A percentile compares a stretch with the other conserved stretches of the same genome.
Conservation (phyloP, 1,284 basidiomycete genomes). For the Gomphus bonarii region DNA sequence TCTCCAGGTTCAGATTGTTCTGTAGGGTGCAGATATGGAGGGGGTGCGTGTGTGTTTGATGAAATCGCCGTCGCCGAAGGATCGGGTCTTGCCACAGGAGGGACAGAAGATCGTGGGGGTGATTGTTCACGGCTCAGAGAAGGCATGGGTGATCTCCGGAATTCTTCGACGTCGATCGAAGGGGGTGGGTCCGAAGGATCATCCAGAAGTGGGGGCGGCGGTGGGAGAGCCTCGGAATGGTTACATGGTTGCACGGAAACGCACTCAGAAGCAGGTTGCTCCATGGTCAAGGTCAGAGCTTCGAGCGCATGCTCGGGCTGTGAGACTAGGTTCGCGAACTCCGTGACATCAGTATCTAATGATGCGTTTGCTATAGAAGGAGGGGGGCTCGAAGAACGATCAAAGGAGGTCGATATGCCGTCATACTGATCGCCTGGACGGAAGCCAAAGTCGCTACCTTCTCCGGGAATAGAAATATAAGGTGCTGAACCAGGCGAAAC, state of each 20-base stretch:
- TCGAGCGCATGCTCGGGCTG: slow-evolving; percentile 43
- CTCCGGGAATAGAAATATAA: slow-evolving; percentile 40
- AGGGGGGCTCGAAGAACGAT: slow-evolving; percentile 50
- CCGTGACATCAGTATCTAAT: slow-evolving; percentile 54
- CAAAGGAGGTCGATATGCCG: slow-evolving; percentile 58
- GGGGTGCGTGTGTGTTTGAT: slow-evolving; percentile 29
- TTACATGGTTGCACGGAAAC: not conserved
- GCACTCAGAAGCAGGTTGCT: slow-evolving; percentile 23
- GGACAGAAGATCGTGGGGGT: slow-evolving; percentile 26
- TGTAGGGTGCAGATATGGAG: slow-evolving; percentile 47
- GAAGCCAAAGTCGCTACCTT: slow-evolving; percentile 68
- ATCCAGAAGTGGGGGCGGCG: slow-evolving; percentile 72
- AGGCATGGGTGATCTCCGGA: slow-evolving; percentile 43
- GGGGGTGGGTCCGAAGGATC: slow-evolving; percentile 79
- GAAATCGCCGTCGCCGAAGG: slow-evolving; percentile 23
- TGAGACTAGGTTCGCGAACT: slow-evolving; percentile 44
- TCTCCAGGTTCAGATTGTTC: slow-evolving; percentile 29
- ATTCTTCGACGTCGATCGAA: slow-evolving; percentile 63
- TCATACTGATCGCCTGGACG: slow-evolving; percentile 60
- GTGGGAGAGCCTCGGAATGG: slow-evolving; percentile 31
- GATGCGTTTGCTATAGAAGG: slow-evolving; percentile 62
- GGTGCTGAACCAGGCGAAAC: slow-evolving; percentile 20
- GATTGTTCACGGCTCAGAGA: slow-evolving; percentile 27
- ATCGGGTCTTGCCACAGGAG: slow-evolving; percentile 23
- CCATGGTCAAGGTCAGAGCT: slow-evolving; percentile 45